Percentiles rank a stretch among this genome's conserved stretches.
phyloP scores from a whole-genome alignment of 345 rosid species.

The Hevea brasiliensis region DNA sequence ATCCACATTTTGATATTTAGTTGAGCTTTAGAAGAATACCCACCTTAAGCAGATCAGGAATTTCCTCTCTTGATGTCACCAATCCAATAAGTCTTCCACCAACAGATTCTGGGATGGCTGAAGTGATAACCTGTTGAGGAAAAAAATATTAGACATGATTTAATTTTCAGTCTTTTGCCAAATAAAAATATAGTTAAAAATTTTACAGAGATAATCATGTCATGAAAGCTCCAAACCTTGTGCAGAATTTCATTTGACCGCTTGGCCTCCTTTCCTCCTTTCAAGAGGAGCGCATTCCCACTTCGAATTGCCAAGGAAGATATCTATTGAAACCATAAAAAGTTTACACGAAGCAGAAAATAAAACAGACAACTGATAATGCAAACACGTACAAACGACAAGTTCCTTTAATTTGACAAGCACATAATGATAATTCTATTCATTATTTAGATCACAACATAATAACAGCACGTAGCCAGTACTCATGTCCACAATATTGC shows the following conservation, averaged over 20 bases:
- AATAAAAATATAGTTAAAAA: no score
- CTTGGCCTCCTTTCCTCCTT: conserved; percentile 97
- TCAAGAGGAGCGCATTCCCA: conserved; percentile 90
- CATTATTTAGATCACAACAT: background rate
- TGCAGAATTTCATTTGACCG: conserved; percentile 91
- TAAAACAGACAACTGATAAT: background rate
- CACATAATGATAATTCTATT: background rate
- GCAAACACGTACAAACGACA: background rate
- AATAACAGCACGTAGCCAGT: background rate
- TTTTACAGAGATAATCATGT: background rate
- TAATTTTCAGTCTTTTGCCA: background rate
- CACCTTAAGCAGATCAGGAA: conserved; percentile 95
- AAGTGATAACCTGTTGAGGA: conserved; percentile 70
- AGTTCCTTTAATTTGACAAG: background rate
- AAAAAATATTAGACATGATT: conserved; percentile 15
- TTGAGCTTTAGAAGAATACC: conserved; percentile 2
- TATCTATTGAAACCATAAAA: conserved; percentile 54
- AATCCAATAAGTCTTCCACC: conserved; percentile 86
- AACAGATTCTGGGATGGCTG: conserved; percentile 76
- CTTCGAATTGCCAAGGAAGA: conserved; percentile 94
- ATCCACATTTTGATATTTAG: conserved; percentile 1
- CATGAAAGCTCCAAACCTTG: conserved; percentile 51
- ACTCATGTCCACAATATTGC: background rate
- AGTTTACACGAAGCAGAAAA: conserved; percentile 5
- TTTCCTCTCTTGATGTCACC: conserved; percentile 93